phyloP scores from a whole-genome alignment of 371 early-diverging fungal species.

The Rhizopus stolonifer region DNA sequence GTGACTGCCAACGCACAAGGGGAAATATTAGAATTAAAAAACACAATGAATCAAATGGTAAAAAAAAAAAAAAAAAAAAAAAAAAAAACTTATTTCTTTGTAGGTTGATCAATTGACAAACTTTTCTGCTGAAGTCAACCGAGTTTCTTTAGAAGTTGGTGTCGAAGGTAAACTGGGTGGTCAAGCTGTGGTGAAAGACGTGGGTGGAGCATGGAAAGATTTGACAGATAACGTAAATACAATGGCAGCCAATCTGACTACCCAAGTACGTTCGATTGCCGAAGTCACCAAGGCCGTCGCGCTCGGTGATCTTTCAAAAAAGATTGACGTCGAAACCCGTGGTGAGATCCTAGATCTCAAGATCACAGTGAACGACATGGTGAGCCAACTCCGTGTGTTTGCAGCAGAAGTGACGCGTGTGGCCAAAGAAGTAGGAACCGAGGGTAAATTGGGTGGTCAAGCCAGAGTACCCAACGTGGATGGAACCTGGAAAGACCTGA shows the following conservation, averaged over 20 bases:
- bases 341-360: constrained; percentile 40
- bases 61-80: neutral
- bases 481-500: constrained; percentile 69
- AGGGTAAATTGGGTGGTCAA: constrained; percentile 55
- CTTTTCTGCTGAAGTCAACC: constrained; percentile 59
- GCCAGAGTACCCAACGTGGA: constrained; percentile 51
- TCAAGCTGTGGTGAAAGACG: constrained; percentile 51
- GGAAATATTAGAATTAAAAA: constrained; percentile 26
- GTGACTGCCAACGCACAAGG: constrained; percentile 30
- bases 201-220: constrained; percentile 61
- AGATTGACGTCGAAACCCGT: constrained; percentile 38
- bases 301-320: constrained; percentile 49
- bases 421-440: constrained; percentile 53
- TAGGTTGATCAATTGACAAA: constrained; percentile 35
- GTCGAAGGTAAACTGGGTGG: constrained; percentile 59
- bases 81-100: neutral
- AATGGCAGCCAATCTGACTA: constrained; percentile 62
- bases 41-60: constrained; percentile 32
- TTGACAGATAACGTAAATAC: constrained; percentile 62
- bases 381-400: constrained; percentile 38
- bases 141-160: constrained; percentile 64
- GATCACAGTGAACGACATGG: constrained; percentile 47
- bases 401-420: constrained; percentile 49
- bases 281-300: constrained; percentile 47
- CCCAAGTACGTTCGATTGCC: constrained; percentile 55